Evolutionary conservation across 2,329 filamentous ascomycete genomes (phyloP).

Genomic region (Mariannaea sp.): DNA sequence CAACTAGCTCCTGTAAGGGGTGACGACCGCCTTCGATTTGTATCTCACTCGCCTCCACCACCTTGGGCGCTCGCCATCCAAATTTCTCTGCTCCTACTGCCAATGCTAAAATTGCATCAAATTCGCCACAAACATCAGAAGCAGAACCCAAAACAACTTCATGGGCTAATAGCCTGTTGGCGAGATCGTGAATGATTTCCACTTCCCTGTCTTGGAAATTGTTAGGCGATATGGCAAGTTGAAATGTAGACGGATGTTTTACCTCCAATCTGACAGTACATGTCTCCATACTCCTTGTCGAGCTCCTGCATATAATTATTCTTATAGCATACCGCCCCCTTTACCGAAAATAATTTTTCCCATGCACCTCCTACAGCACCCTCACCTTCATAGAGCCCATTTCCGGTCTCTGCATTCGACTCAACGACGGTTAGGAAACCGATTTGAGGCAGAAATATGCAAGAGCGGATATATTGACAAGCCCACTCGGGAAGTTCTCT

Average conservation of each 20-base stretch:
- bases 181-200: slow-evolving; percentile 80
- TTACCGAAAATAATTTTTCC: slow-evolving; percentile 77
- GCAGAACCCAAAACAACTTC: slow-evolving; percentile 67
- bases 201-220: slow-evolving; percentile 74
- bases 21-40: slow-evolving; percentile 81
- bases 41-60: slow-evolving; percentile 73
- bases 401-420: slow-evolving; percentile 51
- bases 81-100: slow-evolving; percentile 77
- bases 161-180: slow-evolving; percentile 70
- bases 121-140: slow-evolving; percentile 83
- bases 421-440: slow-evolving; percentile 86
- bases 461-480: slow-evolving; percentile 64
- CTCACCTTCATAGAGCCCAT: slow-evolving; percentile 67
- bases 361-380: slow-evolving; percentile 63
- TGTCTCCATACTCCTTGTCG: slow-evolving; percentile 80
- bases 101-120: slow-evolving; percentile 84
- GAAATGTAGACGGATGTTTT: slow-evolving; percentile 37
- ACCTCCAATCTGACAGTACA: slow-evolving; percentile 84
- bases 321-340: slow-evolving; percentile 81
- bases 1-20: slow-evolving; percentile 82
- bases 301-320: slow-evolving; percentile 80
- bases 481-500: slow-evolving; percentile 65
- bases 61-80: slow-evolving; percentile 68
- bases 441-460: slow-evolving; percentile 88
- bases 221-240: slow-evolving; percentile 26